A percentile compares a stretch with the other conserved stretches of the same genome.
phyloP scores from a whole-genome alignment of 73 alveolate species.

The Blepharisma japonicum region DNA sequence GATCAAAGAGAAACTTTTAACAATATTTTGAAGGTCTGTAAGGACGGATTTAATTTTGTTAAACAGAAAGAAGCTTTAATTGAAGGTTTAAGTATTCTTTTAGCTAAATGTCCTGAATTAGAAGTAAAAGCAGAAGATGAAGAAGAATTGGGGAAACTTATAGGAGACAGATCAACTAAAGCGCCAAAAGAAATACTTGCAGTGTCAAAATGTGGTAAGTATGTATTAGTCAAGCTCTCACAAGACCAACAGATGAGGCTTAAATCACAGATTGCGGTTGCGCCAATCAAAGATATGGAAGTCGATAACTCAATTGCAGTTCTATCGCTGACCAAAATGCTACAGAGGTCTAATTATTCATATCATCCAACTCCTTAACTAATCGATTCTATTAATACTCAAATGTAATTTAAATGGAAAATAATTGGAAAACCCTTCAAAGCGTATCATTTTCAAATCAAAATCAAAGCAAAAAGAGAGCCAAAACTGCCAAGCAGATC shows the following conservation, averaged over 20 bases:
- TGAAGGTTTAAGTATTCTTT: not conserved
- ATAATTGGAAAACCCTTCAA: too few species aligned
- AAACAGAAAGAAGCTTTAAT: not conserved
- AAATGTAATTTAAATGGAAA: too few species aligned
- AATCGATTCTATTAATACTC: too few species aligned
- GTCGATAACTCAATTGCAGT: not conserved
- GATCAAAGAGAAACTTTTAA: not conserved
- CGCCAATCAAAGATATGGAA: conserved; percentile 12
- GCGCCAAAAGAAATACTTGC: conserved; percentile 12
- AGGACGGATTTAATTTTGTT: not conserved
- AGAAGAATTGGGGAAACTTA: not conserved
- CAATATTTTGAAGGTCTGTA: not conserved
- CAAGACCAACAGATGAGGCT: conserved; percentile 17
- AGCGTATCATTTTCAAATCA: too few species aligned
- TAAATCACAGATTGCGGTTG: conserved; percentile 4
- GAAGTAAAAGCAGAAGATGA: conserved; percentile 2
- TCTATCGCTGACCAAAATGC: not conserved
- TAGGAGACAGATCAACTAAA: conserved; percentile 9
- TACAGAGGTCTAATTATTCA: not conserved
- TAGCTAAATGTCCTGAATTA: not conserved
- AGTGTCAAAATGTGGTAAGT: not conserved
- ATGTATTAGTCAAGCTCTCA: not conserved
- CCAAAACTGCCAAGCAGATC: too few species aligned
- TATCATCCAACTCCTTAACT: conserved; percentile 13
- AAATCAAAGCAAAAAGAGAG: too few species aligned